Evolutionary conservation across 768 basidiomycete species (phyloP).

Genomic region (Termitomyces sp.): DNA sequence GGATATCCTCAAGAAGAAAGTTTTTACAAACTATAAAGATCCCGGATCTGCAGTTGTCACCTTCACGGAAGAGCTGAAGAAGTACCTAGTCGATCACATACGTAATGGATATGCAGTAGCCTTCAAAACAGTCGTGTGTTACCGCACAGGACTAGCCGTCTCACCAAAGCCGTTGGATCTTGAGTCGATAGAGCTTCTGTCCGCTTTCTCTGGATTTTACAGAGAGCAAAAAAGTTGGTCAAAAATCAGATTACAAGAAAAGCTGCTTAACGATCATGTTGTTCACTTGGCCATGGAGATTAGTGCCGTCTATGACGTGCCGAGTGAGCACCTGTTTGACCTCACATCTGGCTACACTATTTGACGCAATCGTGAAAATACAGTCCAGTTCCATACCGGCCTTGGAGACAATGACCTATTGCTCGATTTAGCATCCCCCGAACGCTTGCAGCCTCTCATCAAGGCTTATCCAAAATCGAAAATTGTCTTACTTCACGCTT

Average conservation of each 20-base stretch:
- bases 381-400: slow-evolving; percentile 84
- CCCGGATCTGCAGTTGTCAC: slow-evolving; percentile 15
- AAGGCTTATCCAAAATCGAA: slow-evolving; percentile 51
- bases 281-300: slow-evolving; percentile 50
- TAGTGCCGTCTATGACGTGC: slow-evolving; percentile 47
- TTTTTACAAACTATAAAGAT: slow-evolving; percentile 15
- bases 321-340: slow-evolving; percentile 36
- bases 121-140: slow-evolving; percentile 76
- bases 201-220: slow-evolving; percentile 28
- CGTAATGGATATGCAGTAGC: slow-evolving; percentile 46
- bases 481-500: slow-evolving; percentile 67
- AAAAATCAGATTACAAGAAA: slow-evolving; percentile 50
- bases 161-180: slow-evolving; percentile 16
- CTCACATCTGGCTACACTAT: background rate
- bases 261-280: slow-evolving; percentile 60
- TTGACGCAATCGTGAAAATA: background rate
- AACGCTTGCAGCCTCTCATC: slow-evolving; percentile 65
- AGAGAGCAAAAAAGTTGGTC: slow-evolving; percentile 15
- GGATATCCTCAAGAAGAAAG: slow-evolving; percentile 24
- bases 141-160: slow-evolving; percentile 69
- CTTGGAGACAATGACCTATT: slow-evolving; percentile 71
- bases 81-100: slow-evolving; percentile 31
- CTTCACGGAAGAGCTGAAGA: slow-evolving; percentile 30
- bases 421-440: slow-evolving; percentile 52
- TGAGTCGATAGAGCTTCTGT: slow-evolving; percentile 21